phyloP scores from a whole-genome alignment of 805 yeast species.

The Teunomyces cretensis region DNA sequence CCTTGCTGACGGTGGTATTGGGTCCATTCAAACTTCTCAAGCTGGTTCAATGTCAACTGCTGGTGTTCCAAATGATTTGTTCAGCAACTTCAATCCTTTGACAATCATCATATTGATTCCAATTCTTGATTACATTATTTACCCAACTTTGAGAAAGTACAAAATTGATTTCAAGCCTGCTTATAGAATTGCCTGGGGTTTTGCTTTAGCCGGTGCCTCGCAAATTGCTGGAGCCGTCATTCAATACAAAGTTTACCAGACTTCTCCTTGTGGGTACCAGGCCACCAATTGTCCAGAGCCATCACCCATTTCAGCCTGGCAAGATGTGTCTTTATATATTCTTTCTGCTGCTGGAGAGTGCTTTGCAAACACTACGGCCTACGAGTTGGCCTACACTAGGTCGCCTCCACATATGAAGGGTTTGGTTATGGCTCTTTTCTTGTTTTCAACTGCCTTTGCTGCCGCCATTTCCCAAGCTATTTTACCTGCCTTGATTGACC shows the following conservation, averaged over 20 bases:
- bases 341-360: slow-evolving; percentile 54
- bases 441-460: slow-evolving; percentile 46
- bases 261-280: slow-evolving; percentile 52
- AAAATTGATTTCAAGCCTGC: slow-evolving; percentile 44
- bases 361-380: slow-evolving; percentile 50
- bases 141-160: slow-evolving; percentile 45
- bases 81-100: slow-evolving; percentile 54
- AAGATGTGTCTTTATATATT: slow-evolving; percentile 28
- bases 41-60: slow-evolving; percentile 53
- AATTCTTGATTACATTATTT: slow-evolving; percentile 46
- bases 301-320: slow-evolving; percentile 34
- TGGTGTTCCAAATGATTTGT: slow-evolving; percentile 58
- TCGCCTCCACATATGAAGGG: slow-evolving; percentile 52
- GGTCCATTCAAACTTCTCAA: slow-evolving; percentile 49
- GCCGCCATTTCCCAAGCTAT: slow-evolving; percentile 47
- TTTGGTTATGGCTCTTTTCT: slow-evolving; percentile 47
- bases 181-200: slow-evolving; percentile 48
- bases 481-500: slow-evolving; percentile 41
- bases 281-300: slow-evolving; percentile 37
- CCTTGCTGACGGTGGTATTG: slow-evolving; percentile 50
- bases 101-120: slow-evolving; percentile 54
- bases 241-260: slow-evolving; percentile 47
- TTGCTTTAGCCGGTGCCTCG: slow-evolving; percentile 45
- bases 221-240: slow-evolving; percentile 51
- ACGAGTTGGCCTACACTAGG: slow-evolving; percentile 54